Percentiles rank a stretch among this genome's conserved stretches.
phyloP scores from a whole-genome alignment of 2,329 filamentous ascomycete genomes.

The Penicillium sp. region DNA sequence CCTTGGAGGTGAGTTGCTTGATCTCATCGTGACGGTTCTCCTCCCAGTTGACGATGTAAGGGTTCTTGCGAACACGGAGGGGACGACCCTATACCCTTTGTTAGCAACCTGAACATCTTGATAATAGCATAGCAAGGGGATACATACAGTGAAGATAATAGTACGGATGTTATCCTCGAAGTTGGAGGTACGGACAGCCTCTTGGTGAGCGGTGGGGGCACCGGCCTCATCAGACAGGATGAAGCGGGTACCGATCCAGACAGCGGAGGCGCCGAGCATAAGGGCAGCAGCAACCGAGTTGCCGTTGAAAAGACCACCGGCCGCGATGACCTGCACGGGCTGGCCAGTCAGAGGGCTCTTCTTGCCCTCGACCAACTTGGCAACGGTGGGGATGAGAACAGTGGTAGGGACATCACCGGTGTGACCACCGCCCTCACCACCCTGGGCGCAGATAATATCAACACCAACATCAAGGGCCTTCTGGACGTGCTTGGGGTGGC shows the following conservation, averaged over 20 bases:
- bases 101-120: conserved; percentile 15
- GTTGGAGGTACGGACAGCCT: conserved; percentile 84
- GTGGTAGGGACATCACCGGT: conserved; percentile 91
- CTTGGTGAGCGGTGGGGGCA: conserved; percentile 89
- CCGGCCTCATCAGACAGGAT: conserved; percentile 92
- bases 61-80: conserved; percentile 86
- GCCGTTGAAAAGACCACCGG: conserved; percentile 91
- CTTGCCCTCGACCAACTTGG: conserved; percentile 73
- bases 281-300: conserved; percentile 84
- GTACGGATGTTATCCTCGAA: conserved; percentile 97
- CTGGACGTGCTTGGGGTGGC: conserved; percentile 97
- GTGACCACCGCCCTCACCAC: conserved; percentile 95
- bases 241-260: conserved; percentile 97
- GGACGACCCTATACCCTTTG: conserved; percentile 64
- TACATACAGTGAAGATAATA: conserved; percentile 82
- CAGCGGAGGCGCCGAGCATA: conserved; percentile 86
- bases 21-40: conserved; percentile 86
- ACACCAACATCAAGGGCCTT: conserved; percentile 91
- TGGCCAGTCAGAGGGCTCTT: conserved; percentile 84
- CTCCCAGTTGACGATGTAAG: conserved; percentile 96
- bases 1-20: conserved; percentile 85
- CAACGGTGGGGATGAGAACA: conserved; percentile 88
- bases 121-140: neutral
- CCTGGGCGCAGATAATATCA: conserved; percentile 97
- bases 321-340: conserved; percentile 88